Percentiles rank a stretch among this genome's conserved stretches.
These are phyloP conservation scores for Skeletonema marinoi DNA, from an alignment of 108 stramenopile genomes.

Conservation along the genomic window DNA sequence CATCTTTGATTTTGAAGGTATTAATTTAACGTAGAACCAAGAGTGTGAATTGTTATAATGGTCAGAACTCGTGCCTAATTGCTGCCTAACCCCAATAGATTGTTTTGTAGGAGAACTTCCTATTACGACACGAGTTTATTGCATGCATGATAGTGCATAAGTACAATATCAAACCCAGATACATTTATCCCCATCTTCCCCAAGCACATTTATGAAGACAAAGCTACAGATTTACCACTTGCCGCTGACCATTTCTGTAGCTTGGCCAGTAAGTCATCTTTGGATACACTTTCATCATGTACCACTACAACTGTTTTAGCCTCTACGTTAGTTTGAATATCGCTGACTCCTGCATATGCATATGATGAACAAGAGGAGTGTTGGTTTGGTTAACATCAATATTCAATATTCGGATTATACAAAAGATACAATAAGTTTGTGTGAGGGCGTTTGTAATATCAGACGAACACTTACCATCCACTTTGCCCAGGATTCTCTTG, in stretches of 20 bases:
- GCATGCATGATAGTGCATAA: background rate
- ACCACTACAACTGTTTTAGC: constrained; percentile 73
- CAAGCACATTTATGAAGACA: background rate
- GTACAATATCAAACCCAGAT: background rate
- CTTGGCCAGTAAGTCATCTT: constrained; percentile 69
- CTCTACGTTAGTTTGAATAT: constrained; percentile 71
- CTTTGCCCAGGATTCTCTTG: constrained; percentile 73
- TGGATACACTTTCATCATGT: constrained; percentile 57
- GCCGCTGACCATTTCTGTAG: constrained; percentile 53
- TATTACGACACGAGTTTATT: background rate
- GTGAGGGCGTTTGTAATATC: too few species aligned
- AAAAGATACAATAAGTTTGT: too few species aligned
- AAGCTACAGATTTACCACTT: background rate
- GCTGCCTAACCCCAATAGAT: too few species aligned
- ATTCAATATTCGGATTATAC: too few species aligned
- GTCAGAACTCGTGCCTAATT: too few species aligned
- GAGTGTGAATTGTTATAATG: background rate
- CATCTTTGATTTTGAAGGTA: background rate
- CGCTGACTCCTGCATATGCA: constrained; percentile 54
- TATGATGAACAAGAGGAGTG: background rate
- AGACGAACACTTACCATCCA: constrained; percentile 62
- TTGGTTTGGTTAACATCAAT: background rate
- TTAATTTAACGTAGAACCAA: background rate
- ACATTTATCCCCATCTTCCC: background rate
- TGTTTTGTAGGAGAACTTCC: background rate